Evolutionary conservation across 2,329 filamentous ascomycete species (phyloP).

Genomic region (Coleophoma eucalyptorum): DNA sequence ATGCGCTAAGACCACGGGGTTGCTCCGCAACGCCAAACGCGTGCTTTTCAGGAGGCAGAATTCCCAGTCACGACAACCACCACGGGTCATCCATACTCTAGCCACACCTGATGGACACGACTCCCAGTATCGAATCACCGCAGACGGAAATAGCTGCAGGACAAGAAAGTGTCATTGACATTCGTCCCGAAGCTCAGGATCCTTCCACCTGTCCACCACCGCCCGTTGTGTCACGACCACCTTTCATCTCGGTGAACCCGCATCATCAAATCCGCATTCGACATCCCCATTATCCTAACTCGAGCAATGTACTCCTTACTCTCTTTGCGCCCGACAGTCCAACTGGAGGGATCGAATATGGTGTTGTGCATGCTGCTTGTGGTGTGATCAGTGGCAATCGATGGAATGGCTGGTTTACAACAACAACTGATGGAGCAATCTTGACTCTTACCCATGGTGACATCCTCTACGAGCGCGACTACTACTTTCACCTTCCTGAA

Average conservation of each 20-base stretch:
- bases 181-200: slow-evolving; percentile 6
- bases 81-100: no score
- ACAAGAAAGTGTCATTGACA: slow-evolving; percentile 1
- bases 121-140: background rate
- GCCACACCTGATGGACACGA: background rate
- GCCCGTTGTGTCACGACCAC: slow-evolving; percentile 2
- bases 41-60: no score
- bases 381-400: slow-evolving; percentile 10
- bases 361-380: slow-evolving; percentile 6
- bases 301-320: slow-evolving; percentile 8
- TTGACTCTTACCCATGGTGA: slow-evolving; percentile 3
- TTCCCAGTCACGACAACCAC: no score
- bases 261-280: slow-evolving; percentile 7
- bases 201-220: background rate
- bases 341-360: slow-evolving; percentile 9
- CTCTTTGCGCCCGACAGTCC: slow-evolving; percentile 9
- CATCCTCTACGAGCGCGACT: slow-evolving; percentile 5
- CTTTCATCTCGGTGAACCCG: slow-evolving; percentile 8
- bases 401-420: slow-evolving; percentile 7
- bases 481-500: slow-evolving; percentile 9
- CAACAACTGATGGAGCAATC: background rate
- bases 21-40: no score
- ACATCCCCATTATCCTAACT: slow-evolving; percentile 9
- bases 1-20: no score
- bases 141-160: background rate